Evolutionary conservation across 345 rosid species (phyloP), one percentile per base, ranked within the genome.

Genomic region (Psidium friedrichsthalianum): DNA sequence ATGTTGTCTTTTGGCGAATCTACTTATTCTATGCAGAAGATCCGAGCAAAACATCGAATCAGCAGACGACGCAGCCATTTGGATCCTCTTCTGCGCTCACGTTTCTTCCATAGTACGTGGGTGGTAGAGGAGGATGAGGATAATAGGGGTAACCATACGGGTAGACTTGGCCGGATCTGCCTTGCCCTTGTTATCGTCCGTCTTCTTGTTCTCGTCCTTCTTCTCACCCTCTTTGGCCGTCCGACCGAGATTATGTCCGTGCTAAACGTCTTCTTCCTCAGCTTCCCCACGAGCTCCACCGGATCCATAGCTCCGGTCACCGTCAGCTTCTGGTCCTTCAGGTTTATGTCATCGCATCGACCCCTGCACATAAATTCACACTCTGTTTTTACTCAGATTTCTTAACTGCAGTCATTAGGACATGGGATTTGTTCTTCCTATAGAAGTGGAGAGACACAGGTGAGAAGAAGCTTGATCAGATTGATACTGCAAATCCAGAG

Each of bases 401-500:
- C 20, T 56, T 53, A 18, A 55, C 3, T 20, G 59, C 36, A n/a
- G 61, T 18, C 54, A 25, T 53, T 0, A 51, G 27, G 56, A 82
- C 13, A 21, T 12, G 83, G 56, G 29, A n/a, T 47, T 11, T 1
- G 56, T 54, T 25, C 10, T 25, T 13, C 10, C 5, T 14, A 27
- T 8, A 52, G 32, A 36, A 57, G 22, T 16, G 5, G 53, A 57
- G 2, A 27, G 42, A 82, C 40, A 56, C 10, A 29, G 85, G 7
- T 16, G 78, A 40, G 49, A 54, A 61, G n/a, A 15, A 52, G 40
- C 8, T 54, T n/a, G 83, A 51, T 16, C 40, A 27, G 55, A n/a
- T 11, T 44, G 13, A 49, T 88, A 90, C 93, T 89, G 84, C 3
- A 53, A 90, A 29, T n/a, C 90, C 85, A 40, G 91, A 87, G 82